Base-by-base conservation (phyloP, 2,329 filamentous ascomycete species). In the Exophiala mesophila region DNA sequence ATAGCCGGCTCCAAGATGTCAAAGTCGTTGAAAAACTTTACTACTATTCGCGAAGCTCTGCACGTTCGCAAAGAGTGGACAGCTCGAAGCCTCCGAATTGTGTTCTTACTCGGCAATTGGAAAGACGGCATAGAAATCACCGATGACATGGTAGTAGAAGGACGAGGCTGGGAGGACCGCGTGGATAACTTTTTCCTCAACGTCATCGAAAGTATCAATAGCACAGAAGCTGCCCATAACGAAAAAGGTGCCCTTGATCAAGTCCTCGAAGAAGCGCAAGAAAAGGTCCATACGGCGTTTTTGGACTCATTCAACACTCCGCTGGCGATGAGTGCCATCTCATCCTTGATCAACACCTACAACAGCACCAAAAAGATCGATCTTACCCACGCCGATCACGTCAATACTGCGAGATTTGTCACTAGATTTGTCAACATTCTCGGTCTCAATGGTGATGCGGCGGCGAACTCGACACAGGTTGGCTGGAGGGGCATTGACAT, bases 1-100 rank as follows among this genome's bases (percentile, higher is more conserved):
- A 96, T 97, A 44, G 79, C 83, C 18, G 89, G 90, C 0, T 87
- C 82, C 16, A 97, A 97, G 64, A 97, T 97, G 90, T 90, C 84
- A 44, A 97, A 97, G 65, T 88, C 82, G 12, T 67, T 97, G 44
- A 96, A 97, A 70, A 97, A 96, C 63, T 96, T 96, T 64, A 88
- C 88, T 29, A 95, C 90, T 0, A 94, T 97, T 49, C 77, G 87
- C 20, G 85, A 94, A 61, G 88, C 89, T 0, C 68, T 97, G 5
- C 66, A 69, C 3, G 50, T 46, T 3, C 68, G 72, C 23, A 76
- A 76, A 26, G 76, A 80, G 36, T 95, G 87, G 72, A 92, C 86
- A 0, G 73, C 88, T 1, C 75, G 90, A 46, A 81, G 80, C 41
- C 74, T 96, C 68, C 78, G 90, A 33, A 84, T 94, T 39, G 83